Evolutionary conservation across 164 flowering plant species (phyloP), one percentile per base, ranked within the genome.

Genomic region (Macadamia tetraphylla): DNA sequence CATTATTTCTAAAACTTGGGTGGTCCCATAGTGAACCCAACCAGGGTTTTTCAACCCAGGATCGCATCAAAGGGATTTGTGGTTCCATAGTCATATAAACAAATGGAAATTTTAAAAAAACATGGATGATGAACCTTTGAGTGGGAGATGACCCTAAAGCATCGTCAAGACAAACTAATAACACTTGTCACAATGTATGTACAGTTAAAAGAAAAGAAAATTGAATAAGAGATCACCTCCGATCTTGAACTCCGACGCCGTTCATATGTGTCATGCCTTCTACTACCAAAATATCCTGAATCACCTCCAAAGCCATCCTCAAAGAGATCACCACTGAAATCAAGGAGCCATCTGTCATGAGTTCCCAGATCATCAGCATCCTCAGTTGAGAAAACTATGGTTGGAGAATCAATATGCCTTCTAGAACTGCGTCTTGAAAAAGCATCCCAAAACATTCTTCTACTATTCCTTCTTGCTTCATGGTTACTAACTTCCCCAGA

Each of bases 401-500:
- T 65, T 48, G 86, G 77, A 23, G 87, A 80, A 75, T 87, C 89
- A 71, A 59, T 68, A 71, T 66, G 82, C 71, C 89, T 81, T 75
- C 91, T 80, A 70, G 91, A 86, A 76, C 81, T 76, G 35, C 83
- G 86, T 73, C 95, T 84, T 73, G 93, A 86, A 73, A 89, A 87
- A 58, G 94, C 88, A 88, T 89, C 91, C 91, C 90, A 89, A 72
- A 89, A 86, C 53, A 86, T 66, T 74, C 94, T 87, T 79, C 91
- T 81, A 70, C 85, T 80, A 70, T 79, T 85, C 70, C 87, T 78
- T 76, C 92, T 86, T 60, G 77, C 81, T n/a, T 86, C 91, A 35
- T 64, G 87, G 51, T 70, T 70, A 71, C 77, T 80, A 68, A 77
- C 48, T 66, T 83, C 87, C 71, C 76, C 70, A 63, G 70, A 66